Base-by-base conservation (phyloP, 345 rosid species). In the Toxicodendron radicans region DNA sequence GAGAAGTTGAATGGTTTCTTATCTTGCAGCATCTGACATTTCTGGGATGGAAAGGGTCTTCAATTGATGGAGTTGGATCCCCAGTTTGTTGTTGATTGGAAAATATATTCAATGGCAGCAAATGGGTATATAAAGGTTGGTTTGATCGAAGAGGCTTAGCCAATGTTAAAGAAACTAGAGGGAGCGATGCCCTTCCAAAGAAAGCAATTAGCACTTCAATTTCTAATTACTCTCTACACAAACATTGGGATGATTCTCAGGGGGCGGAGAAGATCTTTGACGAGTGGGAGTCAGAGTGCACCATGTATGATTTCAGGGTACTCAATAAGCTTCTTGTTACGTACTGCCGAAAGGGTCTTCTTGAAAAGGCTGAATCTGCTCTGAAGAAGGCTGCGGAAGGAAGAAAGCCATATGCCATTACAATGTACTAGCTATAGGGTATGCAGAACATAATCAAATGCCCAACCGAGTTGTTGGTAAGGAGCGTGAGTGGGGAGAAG, bases 251-350 rank as follows among this genome's bases (percentile, higher is more conserved):
- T 64, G 86, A 83, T 59, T 48, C 77, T 16, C 73, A 77, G 69
- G 86, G 83, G 21, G 83, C 86, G 21, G 83, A 83, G 68, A 71
- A 53, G 57, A 74, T 83, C 18, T 71, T 65, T 32, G 65, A 74
- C 65, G 81, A 83, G 73, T 83, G 72, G 78, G 65, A 68, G 53
- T 79, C 81, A 0, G 8, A 33, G 46, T 66, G 79, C 73, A 62
- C 77, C 9, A 12, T 2, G 6, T 75, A 54, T 46, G 78, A 73
- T 71, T 63, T 64, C 18, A 69, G 76, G 35, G 73, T 82, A 9
- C 9, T 79, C 53, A 75, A 69, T 46, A 59, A 33, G 13, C 80
- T 79, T 16, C 70, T 82, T 20, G 24, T 43, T 60, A 79, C 83
- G 49, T 82, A 76, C 30, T 59, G 78, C 71, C 60, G 2, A 27